A percentile compares a stretch with the other conserved stretches of the same genome.
Conservation (phyloP, 225 moss, liverwort and hornwort species). For the Rhytidiadelphus loreus region DNA sequence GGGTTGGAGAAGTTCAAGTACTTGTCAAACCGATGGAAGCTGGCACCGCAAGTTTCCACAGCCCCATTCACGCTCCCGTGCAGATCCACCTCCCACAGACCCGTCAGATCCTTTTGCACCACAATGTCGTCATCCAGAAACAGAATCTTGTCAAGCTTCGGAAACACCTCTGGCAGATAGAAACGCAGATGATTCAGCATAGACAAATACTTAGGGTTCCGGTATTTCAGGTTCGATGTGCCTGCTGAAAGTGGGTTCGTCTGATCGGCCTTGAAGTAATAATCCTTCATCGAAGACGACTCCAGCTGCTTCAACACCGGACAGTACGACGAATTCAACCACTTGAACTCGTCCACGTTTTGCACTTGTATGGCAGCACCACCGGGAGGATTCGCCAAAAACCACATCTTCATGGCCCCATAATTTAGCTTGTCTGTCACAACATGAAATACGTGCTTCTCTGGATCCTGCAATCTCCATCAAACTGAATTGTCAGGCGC, state of each 20-base stretch:
- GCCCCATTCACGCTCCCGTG: constrained; percentile 85
- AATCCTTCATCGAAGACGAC: constrained; percentile 49
- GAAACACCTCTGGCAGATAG: constrained; percentile 49
- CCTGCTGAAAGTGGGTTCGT: constrained; percentile 39
- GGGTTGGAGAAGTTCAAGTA: constrained; percentile 90
- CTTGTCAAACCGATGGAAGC: constrained; percentile 74
- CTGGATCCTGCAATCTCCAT: constrained; percentile 17
- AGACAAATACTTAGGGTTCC: constrained; percentile 82
- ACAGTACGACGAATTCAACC: constrained; percentile 51
- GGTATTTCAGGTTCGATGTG: constrained; percentile 52
- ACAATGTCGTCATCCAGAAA: constrained; percentile 90
- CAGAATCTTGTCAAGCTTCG: constrained; percentile 59
- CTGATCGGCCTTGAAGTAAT: constrained; percentile 54
- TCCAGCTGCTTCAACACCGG: constrained; percentile 56
- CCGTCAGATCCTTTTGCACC: constrained; percentile 66
- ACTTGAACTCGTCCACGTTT: constrained; percentile 50
- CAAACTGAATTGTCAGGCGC: background rate
- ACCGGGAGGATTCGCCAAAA: constrained; percentile 36
- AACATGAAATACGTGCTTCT: constrained; percentile 45
- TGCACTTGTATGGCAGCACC: constrained; percentile 38
- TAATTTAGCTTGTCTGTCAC: constrained; percentile 59
- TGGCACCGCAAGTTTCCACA: constrained; percentile 72
- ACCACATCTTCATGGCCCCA: constrained; percentile 58
- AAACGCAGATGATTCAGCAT: constrained; percentile 77
- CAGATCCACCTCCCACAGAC: constrained; percentile 65